phyloP scores from a whole-genome alignment of 2,329 filamentous ascomycete genomes.

The Coleophoma crateriformis region DNA sequence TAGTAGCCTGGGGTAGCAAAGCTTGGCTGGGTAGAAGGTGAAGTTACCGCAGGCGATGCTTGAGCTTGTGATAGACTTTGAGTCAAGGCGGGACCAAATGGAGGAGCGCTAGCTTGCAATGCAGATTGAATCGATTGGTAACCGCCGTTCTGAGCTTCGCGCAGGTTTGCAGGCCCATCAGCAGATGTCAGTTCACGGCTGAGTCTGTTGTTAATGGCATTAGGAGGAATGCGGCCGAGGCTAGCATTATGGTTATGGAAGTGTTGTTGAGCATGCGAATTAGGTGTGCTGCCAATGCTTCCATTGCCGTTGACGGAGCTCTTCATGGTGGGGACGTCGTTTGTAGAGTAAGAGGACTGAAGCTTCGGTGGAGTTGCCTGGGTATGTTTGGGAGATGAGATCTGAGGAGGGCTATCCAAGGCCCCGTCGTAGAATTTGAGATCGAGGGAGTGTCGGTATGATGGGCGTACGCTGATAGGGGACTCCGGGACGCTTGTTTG shows the following conservation, averaged over 20 bases:
- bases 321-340: slow-evolving; percentile 83
- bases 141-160: slow-evolving; percentile 38
- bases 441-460: slow-evolving; percentile 55
- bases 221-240: slow-evolving; percentile 71
- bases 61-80: slow-evolving; percentile 25
- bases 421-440: slow-evolving; percentile 37
- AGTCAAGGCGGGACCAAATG: slow-evolving; percentile 65
- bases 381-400: slow-evolving; percentile 37
- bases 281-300: slow-evolving; percentile 29
- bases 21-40: slow-evolving; percentile 19
- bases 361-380: slow-evolving; percentile 67
- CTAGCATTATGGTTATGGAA: slow-evolving; percentile 73
- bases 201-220: slow-evolving; percentile 61
- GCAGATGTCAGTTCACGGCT: slow-evolving; percentile 57
- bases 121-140: slow-evolving; percentile 63
- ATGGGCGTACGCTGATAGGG: slow-evolving; percentile 41
- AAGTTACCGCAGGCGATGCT: slow-evolving; percentile 16
- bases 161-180: slow-evolving; percentile 17
- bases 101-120: slow-evolving; percentile 72
- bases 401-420: slow-evolving; percentile 19
- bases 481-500: slow-evolving; percentile 36
- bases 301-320: slow-evolving; percentile 27
- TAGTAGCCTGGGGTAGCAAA: slow-evolving; percentile 25
- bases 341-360: slow-evolving; percentile 84
- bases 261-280: slow-evolving; percentile 54